Percentiles rank a stretch among this genome's conserved stretches.
phyloP scores from a whole-genome alignment of 441 rosid species.

The Hura crepitans region DNA sequence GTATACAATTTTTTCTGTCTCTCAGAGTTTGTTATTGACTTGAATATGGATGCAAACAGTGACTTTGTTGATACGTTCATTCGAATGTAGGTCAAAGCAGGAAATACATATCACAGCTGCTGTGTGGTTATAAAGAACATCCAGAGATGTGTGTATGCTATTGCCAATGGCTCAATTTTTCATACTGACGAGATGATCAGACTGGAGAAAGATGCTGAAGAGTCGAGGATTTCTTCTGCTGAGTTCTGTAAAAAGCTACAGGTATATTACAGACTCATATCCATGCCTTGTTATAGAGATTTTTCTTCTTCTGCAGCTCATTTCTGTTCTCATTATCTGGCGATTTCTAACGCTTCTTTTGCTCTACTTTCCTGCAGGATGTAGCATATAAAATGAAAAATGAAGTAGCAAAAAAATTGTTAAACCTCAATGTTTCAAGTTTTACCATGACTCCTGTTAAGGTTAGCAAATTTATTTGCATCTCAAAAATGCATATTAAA shows the following conservation, averaged over 20 bases:
- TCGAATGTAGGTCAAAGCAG: constrained; percentile 71
- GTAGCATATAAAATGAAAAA: constrained; percentile 62
- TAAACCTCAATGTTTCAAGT: constrained; percentile 68
- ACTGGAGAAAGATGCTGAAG: constrained; percentile 73
- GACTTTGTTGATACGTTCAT: not conserved
- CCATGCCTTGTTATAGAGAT: not conserved
- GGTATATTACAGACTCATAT: constrained; percentile 27
- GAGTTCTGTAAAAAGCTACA: constrained; percentile 65
- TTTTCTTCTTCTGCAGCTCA: constrained; percentile 12
- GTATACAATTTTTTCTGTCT: not conserved
- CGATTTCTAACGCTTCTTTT: constrained; percentile 17
- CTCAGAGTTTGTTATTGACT: not conserved
- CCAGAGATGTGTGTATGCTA: constrained; percentile 86
- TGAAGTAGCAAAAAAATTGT: constrained; percentile 62
- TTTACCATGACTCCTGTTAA: constrained; percentile 82
- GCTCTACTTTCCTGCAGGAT: constrained; percentile 44
- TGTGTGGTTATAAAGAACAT: constrained; percentile 75
- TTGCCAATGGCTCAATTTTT: constrained; percentile 64
- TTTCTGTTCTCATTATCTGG: constrained; percentile 2
- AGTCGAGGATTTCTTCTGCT: constrained; percentile 53
- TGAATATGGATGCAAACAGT: not conserved
- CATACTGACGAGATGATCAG: constrained; percentile 51
- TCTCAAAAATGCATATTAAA: constrained; percentile 7
- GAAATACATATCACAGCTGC: constrained; percentile 73
- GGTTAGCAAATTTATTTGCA: constrained; percentile 46